phyloP scores from a whole-genome alignment of 495 filamentous ascomycete genomes.

The Tetracladium marchalianum region DNA sequence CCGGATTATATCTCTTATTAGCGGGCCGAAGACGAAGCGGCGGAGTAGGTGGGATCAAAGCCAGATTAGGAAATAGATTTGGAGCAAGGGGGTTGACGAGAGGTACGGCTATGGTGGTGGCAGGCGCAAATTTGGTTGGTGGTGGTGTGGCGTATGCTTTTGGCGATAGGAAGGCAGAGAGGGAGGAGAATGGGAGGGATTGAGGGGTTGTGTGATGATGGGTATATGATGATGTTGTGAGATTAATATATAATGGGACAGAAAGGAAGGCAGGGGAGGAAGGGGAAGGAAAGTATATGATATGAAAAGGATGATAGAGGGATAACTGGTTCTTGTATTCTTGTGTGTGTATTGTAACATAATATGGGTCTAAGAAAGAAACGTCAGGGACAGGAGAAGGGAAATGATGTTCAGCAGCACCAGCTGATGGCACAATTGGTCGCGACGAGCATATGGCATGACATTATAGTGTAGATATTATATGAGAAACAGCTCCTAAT shows the following conservation, averaged over 20 bases:
- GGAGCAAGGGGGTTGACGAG: conserved; percentile 60
- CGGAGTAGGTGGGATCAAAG: neutral
- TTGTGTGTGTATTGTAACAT: too few species aligned
- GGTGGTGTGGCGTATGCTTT: conserved; percentile 62
- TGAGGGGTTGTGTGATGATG: conserved; percentile 36
- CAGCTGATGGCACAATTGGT: too few species aligned
- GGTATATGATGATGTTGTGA: conserved; percentile 2
- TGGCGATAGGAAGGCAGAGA: conserved; percentile 43
- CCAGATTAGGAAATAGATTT: conserved; percentile 46
- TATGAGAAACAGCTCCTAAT: too few species aligned
- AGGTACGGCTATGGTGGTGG: conserved; percentile 61
- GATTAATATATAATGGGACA: too few species aligned
- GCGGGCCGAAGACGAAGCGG: conserved; percentile 46
- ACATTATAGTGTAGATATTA: too few species aligned
- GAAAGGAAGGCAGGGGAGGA: neutral
- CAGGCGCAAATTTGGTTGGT: conserved; percentile 56
- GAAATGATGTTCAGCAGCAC: too few species aligned
- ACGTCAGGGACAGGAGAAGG: too few species aligned
- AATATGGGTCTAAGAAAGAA: too few species aligned
- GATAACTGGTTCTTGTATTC: too few species aligned
- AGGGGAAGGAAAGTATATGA: neutral
- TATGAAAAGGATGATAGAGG: neutral
- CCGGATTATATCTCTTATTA: conserved; percentile 71
- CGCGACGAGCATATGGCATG: too few species aligned
- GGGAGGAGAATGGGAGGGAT: conserved; percentile 23